These are phyloP conservation scores for Lactarius sp. DNA, from an alignment of 768 basidiomycete genomes.

Conservation along the genomic window DNA sequence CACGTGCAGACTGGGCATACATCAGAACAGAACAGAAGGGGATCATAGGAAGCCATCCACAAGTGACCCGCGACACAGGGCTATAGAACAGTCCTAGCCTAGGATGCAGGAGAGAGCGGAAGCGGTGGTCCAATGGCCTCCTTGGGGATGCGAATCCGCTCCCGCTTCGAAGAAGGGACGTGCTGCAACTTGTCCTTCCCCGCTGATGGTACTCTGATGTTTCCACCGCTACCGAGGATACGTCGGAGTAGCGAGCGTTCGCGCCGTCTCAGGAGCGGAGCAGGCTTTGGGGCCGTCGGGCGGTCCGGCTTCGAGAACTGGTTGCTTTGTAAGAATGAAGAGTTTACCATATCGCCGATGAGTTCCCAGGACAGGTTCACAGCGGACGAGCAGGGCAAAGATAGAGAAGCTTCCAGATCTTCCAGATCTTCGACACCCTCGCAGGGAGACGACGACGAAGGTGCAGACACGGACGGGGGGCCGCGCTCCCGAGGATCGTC, in stretches of 20 bases:
- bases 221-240: neutral
- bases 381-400: neutral
- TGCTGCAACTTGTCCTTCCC: neutral
- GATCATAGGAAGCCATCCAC: neutral
- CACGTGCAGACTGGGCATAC: neutral
- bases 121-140: constrained; percentile 17
- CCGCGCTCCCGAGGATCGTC: neutral
- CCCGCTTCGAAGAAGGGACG: neutral
- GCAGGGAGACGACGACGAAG: neutral
- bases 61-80: neutral
- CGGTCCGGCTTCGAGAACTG: constrained; percentile 7
- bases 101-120: constrained; percentile 4
- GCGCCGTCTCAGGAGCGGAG: constrained; percentile 17
- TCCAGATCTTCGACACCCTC: neutral
- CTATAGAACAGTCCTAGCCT: neutral
- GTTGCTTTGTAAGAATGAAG: neutral
- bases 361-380: constrained; percentile 10
- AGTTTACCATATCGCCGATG: neutral
- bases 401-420: neutral
- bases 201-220: neutral
- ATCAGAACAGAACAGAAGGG: neutral
- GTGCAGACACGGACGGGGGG: constrained; percentile 1
- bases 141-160: constrained; percentile 13
- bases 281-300: constrained; percentile 14
- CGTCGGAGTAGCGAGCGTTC: constrained; percentile 19